phyloP scores from a whole-genome alignment of 768 basidiomycete genomes.

The Chalciporus sphaerocephalus region DNA sequence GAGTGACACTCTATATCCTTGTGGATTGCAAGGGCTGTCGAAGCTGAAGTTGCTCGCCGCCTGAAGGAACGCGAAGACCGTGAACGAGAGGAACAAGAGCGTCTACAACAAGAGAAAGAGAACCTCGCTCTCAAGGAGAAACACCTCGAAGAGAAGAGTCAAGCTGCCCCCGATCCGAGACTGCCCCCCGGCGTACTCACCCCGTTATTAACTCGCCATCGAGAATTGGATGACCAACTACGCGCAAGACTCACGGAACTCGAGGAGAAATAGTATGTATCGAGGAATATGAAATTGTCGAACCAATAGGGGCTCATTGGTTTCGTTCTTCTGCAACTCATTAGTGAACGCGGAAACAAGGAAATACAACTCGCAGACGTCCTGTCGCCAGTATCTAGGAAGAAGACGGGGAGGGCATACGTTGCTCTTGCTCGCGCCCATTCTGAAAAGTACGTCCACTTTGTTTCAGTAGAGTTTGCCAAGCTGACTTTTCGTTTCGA shows the following conservation, averaged over 20 bases:
- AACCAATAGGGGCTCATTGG: constrained; percentile 13
- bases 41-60: constrained; percentile 66
- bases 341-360: constrained; percentile 58
- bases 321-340: not conserved
- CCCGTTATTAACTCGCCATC: constrained; percentile 58
- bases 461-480: not conserved
- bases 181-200: constrained; percentile 46
- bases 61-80: constrained; percentile 43
- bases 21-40: constrained; percentile 71
- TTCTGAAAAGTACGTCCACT: constrained; percentile 64
- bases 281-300: not conserved
- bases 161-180: constrained; percentile 9
- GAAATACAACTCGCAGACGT: constrained; percentile 58
- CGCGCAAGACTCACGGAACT: constrained; percentile 61
- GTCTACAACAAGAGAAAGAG: constrained; percentile 25
- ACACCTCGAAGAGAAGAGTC: constrained; percentile 9
- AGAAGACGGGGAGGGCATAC: constrained; percentile 79
- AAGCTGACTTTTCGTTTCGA: not conserved
- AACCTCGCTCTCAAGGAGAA: constrained; percentile 19
- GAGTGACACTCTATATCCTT: not conserved
- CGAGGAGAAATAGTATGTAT: constrained; percentile 68
- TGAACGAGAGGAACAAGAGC: constrained; percentile 31
- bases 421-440: constrained; percentile 78
- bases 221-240: constrained; percentile 66
- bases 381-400: constrained; percentile 68